Conservation (phyloP, 768 basidiomycete genomes). For the Crepidotus variabilis region DNA sequence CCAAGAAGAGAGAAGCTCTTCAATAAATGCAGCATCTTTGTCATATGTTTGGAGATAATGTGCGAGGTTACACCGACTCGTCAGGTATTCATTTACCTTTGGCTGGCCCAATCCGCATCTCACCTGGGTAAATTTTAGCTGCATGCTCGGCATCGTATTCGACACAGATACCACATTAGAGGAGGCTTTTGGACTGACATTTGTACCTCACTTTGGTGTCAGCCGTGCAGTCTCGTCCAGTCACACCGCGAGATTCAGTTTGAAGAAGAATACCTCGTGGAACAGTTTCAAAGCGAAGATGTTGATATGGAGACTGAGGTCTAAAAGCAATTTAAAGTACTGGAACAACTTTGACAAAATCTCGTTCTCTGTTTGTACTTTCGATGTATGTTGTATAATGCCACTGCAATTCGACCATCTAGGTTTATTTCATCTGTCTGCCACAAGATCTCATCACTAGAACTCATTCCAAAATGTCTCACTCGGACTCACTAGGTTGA, state of each 20-base stretch:
- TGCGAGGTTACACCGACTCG: neutral
- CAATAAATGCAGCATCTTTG: neutral
- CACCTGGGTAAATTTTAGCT: neutral
- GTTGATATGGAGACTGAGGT: too few species aligned
- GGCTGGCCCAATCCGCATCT: too few species aligned
- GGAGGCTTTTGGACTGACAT: neutral
- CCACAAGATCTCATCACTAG: too few species aligned
- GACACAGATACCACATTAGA: neutral
- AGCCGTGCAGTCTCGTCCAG: neutral
- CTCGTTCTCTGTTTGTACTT: too few species aligned
- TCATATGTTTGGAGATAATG: neutral
- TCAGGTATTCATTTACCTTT: neutral
- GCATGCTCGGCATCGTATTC: neutral
- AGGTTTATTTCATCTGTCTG: too few species aligned
- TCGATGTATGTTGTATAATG: too few species aligned
- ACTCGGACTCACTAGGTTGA: too few species aligned
- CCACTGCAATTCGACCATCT: too few species aligned
- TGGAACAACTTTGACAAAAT: too few species aligned
- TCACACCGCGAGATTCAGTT: neutral
- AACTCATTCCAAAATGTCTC: too few species aligned
- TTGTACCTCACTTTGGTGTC: neutral
- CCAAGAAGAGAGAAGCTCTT: neutral
- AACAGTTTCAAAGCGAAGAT: neutral
- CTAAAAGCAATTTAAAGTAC: too few species aligned
- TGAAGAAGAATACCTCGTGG: neutral